Base-by-base conservation (phyloP, 1,284 basidiomycete genomes). In the Cryptococcus sp. region DNA sequence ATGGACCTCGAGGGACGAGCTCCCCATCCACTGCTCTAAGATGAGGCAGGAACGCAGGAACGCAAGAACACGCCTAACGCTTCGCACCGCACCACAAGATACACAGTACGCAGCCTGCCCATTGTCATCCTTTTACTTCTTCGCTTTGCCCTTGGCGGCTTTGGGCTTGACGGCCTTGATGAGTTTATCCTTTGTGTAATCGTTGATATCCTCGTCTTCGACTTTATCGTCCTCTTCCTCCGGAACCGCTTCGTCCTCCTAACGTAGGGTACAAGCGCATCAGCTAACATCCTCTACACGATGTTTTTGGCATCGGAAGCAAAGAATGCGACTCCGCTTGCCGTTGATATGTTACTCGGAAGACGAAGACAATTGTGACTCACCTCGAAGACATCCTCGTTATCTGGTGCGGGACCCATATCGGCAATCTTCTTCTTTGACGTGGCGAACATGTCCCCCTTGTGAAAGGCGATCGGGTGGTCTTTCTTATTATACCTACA, bases 401-500 rank as follows among this genome's bases (percentile, higher is more conserved):
- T 82, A 79, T 97, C 93, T 0, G 93, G 92, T 17, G 85, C 84
- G 13, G 87, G 83, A 1, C 85, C 89, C 35, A 59, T 58, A 52
- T 82, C 85, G 0, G 74, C 72, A 8, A 83, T 83, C 54, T 93
- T 82, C 73, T 89, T 93, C 1, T 90, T 86, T 17, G 76, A 82
- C 66, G 87, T 88, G 3, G 90, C 89, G 45, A 93, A 81, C 67
- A 90, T 88, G 58, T 84, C 82, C 0, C 86, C 88, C 71, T 91
- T 93, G 79, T 95, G 87, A 83, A 93, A 95, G 0, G 93, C 86
- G 65, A 96, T 89, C 0, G 93, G 93, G 73, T 96, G 93, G 52
- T 93, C 91, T 23, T 77, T 75, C 17, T 86, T 81, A 74, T 96
- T 96, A 79, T 95, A 96, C 70, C 90, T 93, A 67, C 1, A n/a